Evolutionary conservation across 2,329 filamentous ascomycete species (phyloP).

Genomic region (Fusarium brevicatenulatum): DNA sequence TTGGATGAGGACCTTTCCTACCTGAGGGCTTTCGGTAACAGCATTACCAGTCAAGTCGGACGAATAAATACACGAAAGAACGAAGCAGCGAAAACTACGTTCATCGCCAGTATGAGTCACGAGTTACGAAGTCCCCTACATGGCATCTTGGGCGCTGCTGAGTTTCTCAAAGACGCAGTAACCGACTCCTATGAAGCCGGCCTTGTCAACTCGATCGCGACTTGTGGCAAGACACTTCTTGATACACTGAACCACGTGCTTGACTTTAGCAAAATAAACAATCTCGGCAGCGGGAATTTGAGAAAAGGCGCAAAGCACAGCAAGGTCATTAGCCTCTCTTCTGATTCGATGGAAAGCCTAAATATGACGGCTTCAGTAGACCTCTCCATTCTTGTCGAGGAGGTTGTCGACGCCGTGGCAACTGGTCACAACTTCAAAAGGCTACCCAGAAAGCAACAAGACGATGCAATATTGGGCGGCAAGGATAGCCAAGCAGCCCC

Average conservation of each 20-base stretch:
- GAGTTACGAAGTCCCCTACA: slow-evolving; percentile 66
- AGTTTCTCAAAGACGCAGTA: slow-evolving; percentile 59
- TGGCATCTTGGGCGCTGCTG: slow-evolving; percentile 64
- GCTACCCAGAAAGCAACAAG: slow-evolving; percentile 7
- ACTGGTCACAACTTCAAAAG: slow-evolving; percentile 52
- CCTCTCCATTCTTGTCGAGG: slow-evolving; percentile 49
- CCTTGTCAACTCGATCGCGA: slow-evolving; percentile 57
- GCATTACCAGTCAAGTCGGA: slow-evolving; percentile 62
- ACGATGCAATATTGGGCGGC: not conserved
- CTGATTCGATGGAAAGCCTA: slow-evolving; percentile 47
- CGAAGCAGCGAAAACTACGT: slow-evolving; percentile 65
- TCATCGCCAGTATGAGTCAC: slow-evolving; percentile 69
- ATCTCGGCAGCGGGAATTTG: slow-evolving; percentile 44
- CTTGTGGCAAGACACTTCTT: slow-evolving; percentile 59
- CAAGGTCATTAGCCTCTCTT: slow-evolving; percentile 36
- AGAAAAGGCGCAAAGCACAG: slow-evolving; percentile 32
- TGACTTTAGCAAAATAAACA: slow-evolving; percentile 56
- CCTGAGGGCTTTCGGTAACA: slow-evolving; percentile 47
- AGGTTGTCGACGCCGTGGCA: slow-evolving; percentile 54
- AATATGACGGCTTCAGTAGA: slow-evolving; percentile 48
- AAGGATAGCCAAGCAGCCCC: slow-evolving; percentile 3
- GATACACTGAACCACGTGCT: slow-evolving; percentile 62
- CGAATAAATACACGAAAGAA: slow-evolving; percentile 63
- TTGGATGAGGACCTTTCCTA: slow-evolving; percentile 50
- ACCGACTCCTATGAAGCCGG: slow-evolving; percentile 52